Conservation (phyloP, 2,329 filamentous ascomycete species). For the Hypocreales sp. region DNA sequence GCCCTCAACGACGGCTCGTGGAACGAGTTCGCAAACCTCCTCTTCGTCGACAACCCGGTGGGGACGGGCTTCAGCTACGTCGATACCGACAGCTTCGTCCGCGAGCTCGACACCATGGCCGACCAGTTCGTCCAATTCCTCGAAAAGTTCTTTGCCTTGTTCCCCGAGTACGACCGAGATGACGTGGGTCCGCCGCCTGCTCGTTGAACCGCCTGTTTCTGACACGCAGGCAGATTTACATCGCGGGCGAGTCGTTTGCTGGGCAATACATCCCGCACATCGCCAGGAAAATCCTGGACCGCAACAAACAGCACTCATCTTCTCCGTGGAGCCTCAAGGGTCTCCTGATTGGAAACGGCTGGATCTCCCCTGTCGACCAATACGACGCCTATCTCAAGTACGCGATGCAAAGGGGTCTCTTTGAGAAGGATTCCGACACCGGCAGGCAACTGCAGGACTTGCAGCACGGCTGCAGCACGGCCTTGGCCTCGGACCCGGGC, state of each 20-base stretch:
- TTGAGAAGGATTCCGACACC: constrained; percentile 49
- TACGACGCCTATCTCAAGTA: constrained; percentile 78
- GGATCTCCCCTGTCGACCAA: constrained; percentile 84
- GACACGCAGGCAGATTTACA: constrained; percentile 52
- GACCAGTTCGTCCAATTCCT: constrained; percentile 76
- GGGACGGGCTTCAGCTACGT: constrained; percentile 95
- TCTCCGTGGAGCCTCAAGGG: constrained; percentile 63
- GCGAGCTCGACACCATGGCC: constrained; percentile 80
- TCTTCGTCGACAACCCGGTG: constrained; percentile 95
- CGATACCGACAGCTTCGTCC: constrained; percentile 72
- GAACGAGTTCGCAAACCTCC: constrained; percentile 93
- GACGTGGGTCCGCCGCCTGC: constrained; percentile 52
- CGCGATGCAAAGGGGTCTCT: constrained; percentile 59
- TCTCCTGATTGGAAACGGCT: constrained; percentile 89
- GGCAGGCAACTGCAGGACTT: constrained; percentile 53
- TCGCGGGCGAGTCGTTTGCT: constrained; percentile 92
- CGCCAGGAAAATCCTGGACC: constrained; percentile 74
- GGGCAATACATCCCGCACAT: constrained; percentile 97
- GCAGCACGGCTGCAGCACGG: constrained; percentile 52
- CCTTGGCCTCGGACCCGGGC: constrained; percentile 28
- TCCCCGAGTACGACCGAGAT: constrained; percentile 81
- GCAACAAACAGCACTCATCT: constrained; percentile 45
- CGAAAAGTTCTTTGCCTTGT: constrained; percentile 80
- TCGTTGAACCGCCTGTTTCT: constrained; percentile 3
- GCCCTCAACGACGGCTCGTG: constrained; percentile 85